These are phyloP conservation scores for Sugiyamaella neomexicana DNA, from an alignment of 1,139 yeast genomes.

Conservation along the genomic window DNA sequence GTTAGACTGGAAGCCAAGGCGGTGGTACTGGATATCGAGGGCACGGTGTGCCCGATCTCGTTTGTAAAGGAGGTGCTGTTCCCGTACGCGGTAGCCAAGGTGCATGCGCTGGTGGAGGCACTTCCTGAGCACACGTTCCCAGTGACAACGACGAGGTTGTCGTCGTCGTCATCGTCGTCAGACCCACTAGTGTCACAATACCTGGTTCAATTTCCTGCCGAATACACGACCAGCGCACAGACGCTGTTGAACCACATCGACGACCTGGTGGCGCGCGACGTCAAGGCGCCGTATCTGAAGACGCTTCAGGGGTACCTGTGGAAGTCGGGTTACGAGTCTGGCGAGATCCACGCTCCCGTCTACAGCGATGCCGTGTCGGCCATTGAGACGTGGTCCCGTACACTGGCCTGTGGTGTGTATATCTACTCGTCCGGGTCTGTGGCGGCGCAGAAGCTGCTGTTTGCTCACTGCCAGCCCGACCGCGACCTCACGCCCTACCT, in stretches of 20 bases:
- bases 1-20: constrained; percentile 27
- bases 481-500: constrained; percentile 56
- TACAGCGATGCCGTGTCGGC: constrained; percentile 69
- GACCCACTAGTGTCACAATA: constrained; percentile 32
- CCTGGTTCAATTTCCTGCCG: constrained; percentile 49
- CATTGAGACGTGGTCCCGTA: constrained; percentile 41
- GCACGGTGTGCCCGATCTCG: constrained; percentile 86
- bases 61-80: constrained; percentile 76
- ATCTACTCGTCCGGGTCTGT: constrained; percentile 94
- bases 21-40: constrained; percentile 75
- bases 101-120: constrained; percentile 25
- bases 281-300: constrained; percentile 78
- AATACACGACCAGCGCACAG: constrained; percentile 35
- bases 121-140: constrained; percentile 17
- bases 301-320: constrained; percentile 81
- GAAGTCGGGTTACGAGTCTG: constrained; percentile 73
- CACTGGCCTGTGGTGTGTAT: constrained; percentile 42
- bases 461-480: constrained; percentile 54
- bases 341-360: constrained; percentile 75
- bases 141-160: constrained; percentile 6
- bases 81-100: constrained; percentile 40
- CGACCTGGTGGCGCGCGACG: constrained; percentile 60
- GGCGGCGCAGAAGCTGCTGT: constrained; percentile 77
- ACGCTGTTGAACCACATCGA: constrained; percentile 50
- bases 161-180: background rate